Evolutionary conservation across 202 grass and related monocot species (phyloP), one percentile per base, ranked within the genome.

Genomic region (Bolboschoenoplectus hybrid): DNA sequence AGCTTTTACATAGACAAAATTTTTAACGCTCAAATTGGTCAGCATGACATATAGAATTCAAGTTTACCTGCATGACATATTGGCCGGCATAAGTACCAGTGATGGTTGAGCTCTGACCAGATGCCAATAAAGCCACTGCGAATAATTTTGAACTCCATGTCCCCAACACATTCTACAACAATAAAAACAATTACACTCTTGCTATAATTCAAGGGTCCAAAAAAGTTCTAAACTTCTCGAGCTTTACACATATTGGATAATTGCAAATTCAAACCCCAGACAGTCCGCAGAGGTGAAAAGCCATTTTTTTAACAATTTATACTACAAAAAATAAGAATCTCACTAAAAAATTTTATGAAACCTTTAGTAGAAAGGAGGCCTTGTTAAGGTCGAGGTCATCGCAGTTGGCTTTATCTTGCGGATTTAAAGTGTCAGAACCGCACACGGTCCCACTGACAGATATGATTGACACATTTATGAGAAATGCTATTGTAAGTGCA

Each of bases 21-120:
- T n/a, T 7, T 53, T 38, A 56, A 77, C 50, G 6, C 32, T 55
- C 26, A 77, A 77, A 77, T 56, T 8, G 4, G 3, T 7, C 12
- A 19, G 6, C 1, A 61, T 61, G 5, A 61, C 17, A 61, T 78
- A 38, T 58, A 57, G 47, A 8, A 78, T 78, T 57, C 6, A 77
- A 58, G 9, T 53, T 41, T 67, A 95, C 96, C 96, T 98, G 96
- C 96, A 98, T 98, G 56, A 95, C 96, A 80, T 98, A 98, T 82
- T 95, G 96, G 64, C 96, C 95, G 5, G 96, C 96, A 87, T 98
- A 98, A 36, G 96, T 98, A 87, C 96, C 96, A 1, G 93, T 98
- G 84, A 98, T 98, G 85, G 96, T 95, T 84, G 96, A 98, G 89
- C 93, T 98, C 78, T 98, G 96, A 77, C 96, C 96, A 77, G 93